phyloP scores from a whole-genome alignment of 1,284 basidiomycete genomes.

The Puccinia coronata region DNA sequence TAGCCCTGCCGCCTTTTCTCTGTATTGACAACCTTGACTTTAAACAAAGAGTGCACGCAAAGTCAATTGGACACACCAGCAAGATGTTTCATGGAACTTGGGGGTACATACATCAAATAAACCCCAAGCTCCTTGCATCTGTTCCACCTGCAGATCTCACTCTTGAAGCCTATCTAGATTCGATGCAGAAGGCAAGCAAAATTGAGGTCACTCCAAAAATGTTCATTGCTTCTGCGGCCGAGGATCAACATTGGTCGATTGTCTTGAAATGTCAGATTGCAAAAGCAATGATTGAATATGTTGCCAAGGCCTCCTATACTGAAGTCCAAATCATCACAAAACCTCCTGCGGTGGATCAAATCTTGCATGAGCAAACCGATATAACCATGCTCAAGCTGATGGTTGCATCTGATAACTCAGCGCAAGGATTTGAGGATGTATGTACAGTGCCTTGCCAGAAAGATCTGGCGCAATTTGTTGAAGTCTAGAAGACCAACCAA shows the following conservation, averaged over 20 bases:
- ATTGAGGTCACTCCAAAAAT: too few species aligned
- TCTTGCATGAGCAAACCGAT: background rate
- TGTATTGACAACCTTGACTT: background rate
- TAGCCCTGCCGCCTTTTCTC: too few species aligned
- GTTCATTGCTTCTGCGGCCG: too few species aligned
- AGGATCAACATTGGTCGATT: too few species aligned
- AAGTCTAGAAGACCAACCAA: too few species aligned
- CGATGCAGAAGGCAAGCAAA: too few species aligned
- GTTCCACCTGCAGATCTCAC: background rate
- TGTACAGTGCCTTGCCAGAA: too few species aligned
- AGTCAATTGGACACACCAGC: slow-evolving; percentile 7
- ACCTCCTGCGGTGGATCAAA: background rate
- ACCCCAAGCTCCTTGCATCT: background rate
- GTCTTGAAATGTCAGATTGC: background rate
- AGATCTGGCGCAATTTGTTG: too few species aligned
- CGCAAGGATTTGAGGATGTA: background rate
- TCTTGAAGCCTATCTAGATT: background rate
- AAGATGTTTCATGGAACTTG: too few species aligned
- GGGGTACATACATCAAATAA: background rate
- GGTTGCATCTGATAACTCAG: slow-evolving; percentile 18
- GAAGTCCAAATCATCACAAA: background rate
- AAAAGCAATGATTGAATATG: too few species aligned
- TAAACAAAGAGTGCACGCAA: background rate
- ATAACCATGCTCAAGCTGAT: slow-evolving; percentile 11
- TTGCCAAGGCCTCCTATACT: background rate